A percentile compares a stretch with the other conserved stretches of the same genome.
Conservation (phyloP, 139 green algal genomes). For the Desmodesmus armatus region DNA sequence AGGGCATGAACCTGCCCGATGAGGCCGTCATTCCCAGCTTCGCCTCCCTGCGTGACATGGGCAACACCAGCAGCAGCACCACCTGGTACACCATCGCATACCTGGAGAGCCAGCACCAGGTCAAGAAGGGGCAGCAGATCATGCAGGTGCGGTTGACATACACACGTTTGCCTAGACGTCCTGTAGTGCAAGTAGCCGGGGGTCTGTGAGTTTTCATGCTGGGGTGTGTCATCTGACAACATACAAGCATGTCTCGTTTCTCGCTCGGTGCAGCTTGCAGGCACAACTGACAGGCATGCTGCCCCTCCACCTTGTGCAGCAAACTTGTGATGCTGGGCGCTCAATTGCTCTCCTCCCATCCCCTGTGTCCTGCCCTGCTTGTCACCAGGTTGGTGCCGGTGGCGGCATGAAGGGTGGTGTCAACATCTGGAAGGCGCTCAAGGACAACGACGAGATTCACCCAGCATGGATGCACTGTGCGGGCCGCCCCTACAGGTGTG, state of each 20-base stretch:
- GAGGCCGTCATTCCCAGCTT: conserved; percentile 64
- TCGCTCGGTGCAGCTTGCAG: background rate
- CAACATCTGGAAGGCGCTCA: conserved; percentile 54
- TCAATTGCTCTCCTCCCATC: background rate
- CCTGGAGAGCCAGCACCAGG: conserved; percentile 59
- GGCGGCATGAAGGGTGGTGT: conserved; percentile 67
- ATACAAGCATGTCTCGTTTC: background rate
- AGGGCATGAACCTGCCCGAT: conserved; percentile 53
- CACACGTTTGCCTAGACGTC: background rate
- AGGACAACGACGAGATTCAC: conserved; percentile 49
- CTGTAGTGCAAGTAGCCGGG: background rate
- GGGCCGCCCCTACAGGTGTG: conserved; percentile 29
- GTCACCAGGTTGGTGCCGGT: conserved; percentile 59
- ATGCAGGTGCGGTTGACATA: conserved; percentile 47
- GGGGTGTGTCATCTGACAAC: background rate
- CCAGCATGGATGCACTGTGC: conserved; percentile 51
- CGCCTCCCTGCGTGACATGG: conserved; percentile 59
- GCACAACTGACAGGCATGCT: background rate
- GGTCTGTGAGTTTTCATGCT: background rate
- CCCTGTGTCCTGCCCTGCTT: background rate
- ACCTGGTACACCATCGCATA: conserved; percentile 76
- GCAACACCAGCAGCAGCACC: conserved; percentile 65
- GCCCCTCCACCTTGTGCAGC: background rate
- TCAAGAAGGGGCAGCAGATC: conserved; percentile 53
- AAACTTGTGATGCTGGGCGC: background rate